These are phyloP conservation scores for Corylus heterophylla DNA, from an alignment of 306 rosid genomes.

Conservation along the genomic window DNA sequence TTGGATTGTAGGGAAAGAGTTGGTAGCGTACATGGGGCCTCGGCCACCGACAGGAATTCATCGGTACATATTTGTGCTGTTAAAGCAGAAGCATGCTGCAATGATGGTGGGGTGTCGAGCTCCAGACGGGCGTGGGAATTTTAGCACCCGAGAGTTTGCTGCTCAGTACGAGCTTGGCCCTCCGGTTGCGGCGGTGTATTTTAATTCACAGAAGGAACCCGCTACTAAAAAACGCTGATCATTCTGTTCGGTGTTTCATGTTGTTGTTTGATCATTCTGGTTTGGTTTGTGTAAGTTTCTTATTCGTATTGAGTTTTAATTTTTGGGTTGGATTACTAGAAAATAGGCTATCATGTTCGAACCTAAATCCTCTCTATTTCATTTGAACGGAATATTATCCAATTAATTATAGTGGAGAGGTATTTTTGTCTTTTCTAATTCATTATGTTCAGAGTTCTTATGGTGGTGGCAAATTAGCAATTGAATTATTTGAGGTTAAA, in stretches of 20 bases:
- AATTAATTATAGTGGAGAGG: too few species aligned
- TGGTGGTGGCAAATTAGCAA: background rate
- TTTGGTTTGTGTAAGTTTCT: background rate
- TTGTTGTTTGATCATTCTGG: background rate
- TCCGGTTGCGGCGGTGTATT: conserved; percentile 48
- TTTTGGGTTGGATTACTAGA: background rate
- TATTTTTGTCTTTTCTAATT: too few species aligned
- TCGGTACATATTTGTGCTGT: conserved; percentile 33
- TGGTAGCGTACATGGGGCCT: conserved; percentile 39
- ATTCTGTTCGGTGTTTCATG: background rate
- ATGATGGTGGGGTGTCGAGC: background rate
- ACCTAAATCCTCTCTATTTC: too few species aligned
- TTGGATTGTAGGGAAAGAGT: conserved; percentile 28
- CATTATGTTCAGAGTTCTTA: background rate
- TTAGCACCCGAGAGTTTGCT: conserved; percentile 40
- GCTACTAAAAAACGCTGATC: conserved; percentile 17
- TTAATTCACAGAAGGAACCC: conserved; percentile 44
- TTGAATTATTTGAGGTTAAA: background rate
- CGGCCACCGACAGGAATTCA: conserved; percentile 33
- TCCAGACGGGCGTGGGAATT: conserved; percentile 26
- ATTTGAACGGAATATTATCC: too few species aligned
- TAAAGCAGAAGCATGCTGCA: conserved; percentile 30
- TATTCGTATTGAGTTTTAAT: background rate
- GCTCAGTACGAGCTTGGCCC: conserved; percentile 32
- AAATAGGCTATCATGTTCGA: background rate